phyloP scores from a whole-genome alignment of 768 basidiomycete species.

The Boletellus emodensis region DNA sequence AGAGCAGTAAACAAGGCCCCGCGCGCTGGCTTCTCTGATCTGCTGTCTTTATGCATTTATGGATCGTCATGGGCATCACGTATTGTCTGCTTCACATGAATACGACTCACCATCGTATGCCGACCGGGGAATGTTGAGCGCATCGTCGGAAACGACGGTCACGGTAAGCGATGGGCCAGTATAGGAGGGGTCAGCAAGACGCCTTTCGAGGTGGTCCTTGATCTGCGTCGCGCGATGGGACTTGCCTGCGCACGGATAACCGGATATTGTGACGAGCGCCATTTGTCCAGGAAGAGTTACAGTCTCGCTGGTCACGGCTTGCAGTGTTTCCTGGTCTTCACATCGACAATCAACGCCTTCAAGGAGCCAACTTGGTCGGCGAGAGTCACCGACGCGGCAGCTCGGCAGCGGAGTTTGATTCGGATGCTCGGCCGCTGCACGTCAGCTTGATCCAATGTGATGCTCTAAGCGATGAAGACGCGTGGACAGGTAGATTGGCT shows the following conservation, averaged over 20 bases:
- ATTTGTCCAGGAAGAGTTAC: conserved; percentile 36
- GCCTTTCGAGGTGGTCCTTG: conserved; percentile 47
- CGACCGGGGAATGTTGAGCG: conserved; percentile 55
- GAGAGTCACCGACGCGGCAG: too few relatives aligned
- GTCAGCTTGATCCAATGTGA: too few relatives aligned
- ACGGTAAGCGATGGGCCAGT: conserved; percentile 45
- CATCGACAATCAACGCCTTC: too few relatives aligned
- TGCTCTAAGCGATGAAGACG: too few relatives aligned
- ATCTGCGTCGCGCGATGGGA: conserved; percentile 68
- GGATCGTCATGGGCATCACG: background rate
- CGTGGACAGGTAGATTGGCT: too few relatives aligned
- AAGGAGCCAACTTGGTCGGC: too few relatives aligned
- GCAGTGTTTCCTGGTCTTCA: too few relatives aligned
- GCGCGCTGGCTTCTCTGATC: conserved; percentile 84
- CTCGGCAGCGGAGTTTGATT: too few relatives aligned
- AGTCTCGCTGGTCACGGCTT: too few relatives aligned
- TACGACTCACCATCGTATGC: conserved; percentile 66
- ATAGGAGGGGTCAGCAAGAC: conserved; percentile 48
- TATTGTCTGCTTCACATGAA: too few relatives aligned
- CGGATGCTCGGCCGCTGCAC: too few relatives aligned
- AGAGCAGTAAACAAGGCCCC: conserved; percentile 79
- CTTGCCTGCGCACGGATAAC: conserved; percentile 88
- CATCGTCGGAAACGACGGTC: conserved; percentile 69
- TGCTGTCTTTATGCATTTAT: conserved; percentile 49
- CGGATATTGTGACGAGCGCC: conserved; percentile 90